Conservation (phyloP, 192 early-diverging fungal genomes). For the Coemansia sp. region DNA sequence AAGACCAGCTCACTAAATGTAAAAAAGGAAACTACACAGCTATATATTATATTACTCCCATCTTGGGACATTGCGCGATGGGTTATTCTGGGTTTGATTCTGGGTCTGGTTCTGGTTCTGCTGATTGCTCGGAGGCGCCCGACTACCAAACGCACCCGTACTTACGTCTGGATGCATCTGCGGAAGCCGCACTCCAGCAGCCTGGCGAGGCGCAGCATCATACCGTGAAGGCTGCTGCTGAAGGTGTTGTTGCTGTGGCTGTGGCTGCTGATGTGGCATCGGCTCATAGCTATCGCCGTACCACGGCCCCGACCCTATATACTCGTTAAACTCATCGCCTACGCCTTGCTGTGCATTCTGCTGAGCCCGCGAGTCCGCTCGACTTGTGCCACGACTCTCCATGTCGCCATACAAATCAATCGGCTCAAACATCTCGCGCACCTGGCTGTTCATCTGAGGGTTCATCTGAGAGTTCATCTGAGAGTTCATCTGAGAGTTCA, state of each 20-base stretch:
- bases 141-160: conserved; percentile 1
- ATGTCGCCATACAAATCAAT: conserved; percentile 6
- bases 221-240: conserved; percentile 2
- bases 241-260: background rate
- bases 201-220: background rate
- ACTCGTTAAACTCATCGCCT: background rate
- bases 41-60: conserved; percentile 6
- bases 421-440: conserved; percentile 6
- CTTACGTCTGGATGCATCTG: conserved; percentile 1
- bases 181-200: background rate
- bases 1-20: no score
- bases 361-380: conserved; percentile 1
- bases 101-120: no score
- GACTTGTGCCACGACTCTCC: background rate
- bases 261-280: background rate
- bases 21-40: background rate
- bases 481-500: no score
- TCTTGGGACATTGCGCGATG: conserved; percentile 3
- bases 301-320: conserved; percentile 1
- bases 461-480: no score
- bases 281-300: background rate
- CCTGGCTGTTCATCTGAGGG: background rate
- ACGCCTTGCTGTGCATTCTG: no score
- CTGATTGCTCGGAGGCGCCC: background rate
- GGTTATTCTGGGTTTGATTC: background rate